phyloP scores from a whole-genome alignment of 345 rosid genomes.

The Garcia nutans region DNA sequence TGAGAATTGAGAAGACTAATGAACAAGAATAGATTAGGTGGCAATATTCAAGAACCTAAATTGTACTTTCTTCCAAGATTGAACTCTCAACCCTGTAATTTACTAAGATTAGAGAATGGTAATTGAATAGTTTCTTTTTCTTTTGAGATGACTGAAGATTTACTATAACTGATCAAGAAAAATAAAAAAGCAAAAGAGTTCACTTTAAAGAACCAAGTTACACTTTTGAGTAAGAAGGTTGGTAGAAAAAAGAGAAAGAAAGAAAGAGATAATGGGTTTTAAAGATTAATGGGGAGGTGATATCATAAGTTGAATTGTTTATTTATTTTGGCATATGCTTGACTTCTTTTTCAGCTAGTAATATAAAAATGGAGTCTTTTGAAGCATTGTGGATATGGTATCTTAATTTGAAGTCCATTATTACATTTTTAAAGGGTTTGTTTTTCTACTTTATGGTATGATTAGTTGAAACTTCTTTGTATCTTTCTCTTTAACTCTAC shows the following conservation, averaged over 20 bases:
- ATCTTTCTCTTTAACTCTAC: neutral
- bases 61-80: neutral
- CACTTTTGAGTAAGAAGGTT: constrained; percentile 7
- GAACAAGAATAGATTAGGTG: constrained; percentile 23
- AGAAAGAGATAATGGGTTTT: neutral
- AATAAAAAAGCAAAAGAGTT: constrained; percentile 23
- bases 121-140: constrained; percentile 8
- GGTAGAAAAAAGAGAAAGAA: neutral
- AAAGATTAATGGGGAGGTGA: neutral
- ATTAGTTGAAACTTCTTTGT: neutral
- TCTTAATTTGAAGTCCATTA: constrained; percentile 1
- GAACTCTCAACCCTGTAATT: neutral
- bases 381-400: constrained; percentile 5
- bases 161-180: constrained; percentile 27
- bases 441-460: neutral
- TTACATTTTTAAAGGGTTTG: neutral
- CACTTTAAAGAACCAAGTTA: constrained; percentile 9
- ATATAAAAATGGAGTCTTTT: neutral
- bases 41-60: constrained; percentile 6
- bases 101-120: constrained; percentile 15
- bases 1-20: neutral
- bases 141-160: constrained; percentile 7
- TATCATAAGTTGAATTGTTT: constrained; percentile 9
- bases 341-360: constrained; percentile 11
- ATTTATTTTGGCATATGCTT: neutral